Evolutionary conservation across 192 early-diverging fungal genomes (phyloP), one percentile per base, ranked within the genome.

Genomic region (Coemansia furcata): DNA sequence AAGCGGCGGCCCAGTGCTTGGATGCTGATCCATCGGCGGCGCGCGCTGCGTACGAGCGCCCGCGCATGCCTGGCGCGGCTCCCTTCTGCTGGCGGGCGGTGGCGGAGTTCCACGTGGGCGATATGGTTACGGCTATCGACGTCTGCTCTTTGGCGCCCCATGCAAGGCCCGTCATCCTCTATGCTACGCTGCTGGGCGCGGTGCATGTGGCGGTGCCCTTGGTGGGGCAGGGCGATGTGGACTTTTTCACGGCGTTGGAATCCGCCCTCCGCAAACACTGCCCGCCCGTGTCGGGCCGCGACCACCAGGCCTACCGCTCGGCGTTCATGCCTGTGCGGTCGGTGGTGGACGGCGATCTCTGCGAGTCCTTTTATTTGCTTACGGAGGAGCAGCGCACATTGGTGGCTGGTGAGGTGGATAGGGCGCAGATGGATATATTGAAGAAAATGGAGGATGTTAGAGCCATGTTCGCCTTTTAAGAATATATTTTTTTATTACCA

Each of bases 371-470:
- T 39, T 61, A 60, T 36, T 30, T 14, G 6, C 65, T 83, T 3
- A 44, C 40, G 21, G 8, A 64, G 7, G 63, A 71, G 1, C 36
- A 14, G 17, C 65, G 70, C 30, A 43, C 65, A 36, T 69, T 68
- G 29, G 90, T 99, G 71, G 91, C 95, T 7, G 94, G 95, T 49
- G 90, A 92, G 49, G 77, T 98, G 63, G 98, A 97, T 76, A 83
- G 94, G 52, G 88, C 90, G 15, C 85, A 90, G 5, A 74, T 80
- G 10, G 96, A 98, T 66, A 89, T 99, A 32, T 81, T 86, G 46
- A 97, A 96, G 77, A 98, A 96, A 76, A 86, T 99, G 62, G 98
- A 98, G 62, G 95, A 98, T 69, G 90, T 96, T 85, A 86, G 92
- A 37, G 73, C 80, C 1, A 65, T 83, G 65, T 80, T 72, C 64